Evolutionary conservation across 2,329 filamentous ascomycete genomes (phyloP), one percentile per base, ranked within the genome.

Genomic region (Cercospora berteroae): DNA sequence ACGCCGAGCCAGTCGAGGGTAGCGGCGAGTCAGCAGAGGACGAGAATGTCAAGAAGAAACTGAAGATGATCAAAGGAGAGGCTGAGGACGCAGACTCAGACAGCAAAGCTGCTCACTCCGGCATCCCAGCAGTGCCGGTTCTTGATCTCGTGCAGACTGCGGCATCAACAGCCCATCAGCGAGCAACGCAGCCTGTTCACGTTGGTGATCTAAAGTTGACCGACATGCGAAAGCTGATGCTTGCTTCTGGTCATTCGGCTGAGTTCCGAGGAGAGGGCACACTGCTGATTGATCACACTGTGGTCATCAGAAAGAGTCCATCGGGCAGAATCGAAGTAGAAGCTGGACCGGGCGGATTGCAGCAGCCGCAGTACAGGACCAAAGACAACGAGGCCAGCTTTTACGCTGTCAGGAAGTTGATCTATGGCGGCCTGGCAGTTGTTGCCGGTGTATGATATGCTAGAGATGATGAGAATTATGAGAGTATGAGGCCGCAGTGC

Each of bases 211-310:
- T 98, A 50, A 87, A 94, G 23, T 86, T 99, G 18, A 93, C 94
- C 0, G 94, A 98, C 78, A 83, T 99, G 67, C 86, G 95, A 61
- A 89, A 92, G 68, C 86, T 94, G 20, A 92, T 99, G 88, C 90
- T 93, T 74, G 84, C 86, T 13, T 86, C 89, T 3, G 93, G 94
- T 0, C 93, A 97, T 80, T 89, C 88, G 13, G 94, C 94, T 0
- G 95, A 97, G 79, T 97, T 98, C 79, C 86, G 93, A 60, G 95
- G 95, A 60, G 94, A 98, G 79, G 95, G 95, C 69, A 96, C 91
- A 8, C 83, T 99, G 66, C 86, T 99, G 9, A 90, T 99, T 65
- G 94, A 98, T 77, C 91, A 92, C 1, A 87, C 87, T 9, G 94
- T 98, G 6, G 91, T 93, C 4, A 93, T 99, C 56, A 85, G 92